Evolutionary conservation across 192 early-diverging fungal genomes (phyloP).

Genomic region (Coemansia nantahalensis): DNA sequence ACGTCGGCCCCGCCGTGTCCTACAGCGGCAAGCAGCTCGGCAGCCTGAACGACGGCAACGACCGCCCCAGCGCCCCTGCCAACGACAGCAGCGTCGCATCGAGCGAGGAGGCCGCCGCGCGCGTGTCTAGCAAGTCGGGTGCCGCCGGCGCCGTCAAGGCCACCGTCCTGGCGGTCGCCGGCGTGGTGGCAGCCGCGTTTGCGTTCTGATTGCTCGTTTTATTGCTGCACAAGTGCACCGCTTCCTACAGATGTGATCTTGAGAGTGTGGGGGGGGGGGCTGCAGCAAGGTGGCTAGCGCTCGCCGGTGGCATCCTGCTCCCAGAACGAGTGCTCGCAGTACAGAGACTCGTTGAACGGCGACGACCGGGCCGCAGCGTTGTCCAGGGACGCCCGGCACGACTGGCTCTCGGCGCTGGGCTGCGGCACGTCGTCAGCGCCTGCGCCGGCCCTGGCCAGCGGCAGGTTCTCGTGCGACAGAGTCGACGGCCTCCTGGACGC

Average conservation of each 20-base stretch:
- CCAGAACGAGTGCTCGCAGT: conserved; percentile 4
- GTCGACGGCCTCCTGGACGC: conserved; percentile 11
- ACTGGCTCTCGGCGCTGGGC: conserved; percentile 2
- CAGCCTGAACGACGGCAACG: conserved; percentile 49
- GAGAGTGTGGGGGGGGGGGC: too few species aligned
- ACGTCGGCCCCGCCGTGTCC: conserved; percentile 47
- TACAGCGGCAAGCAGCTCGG: conserved; percentile 50
- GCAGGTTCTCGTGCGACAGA: conserved; percentile 6
- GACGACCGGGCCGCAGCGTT: neutral
- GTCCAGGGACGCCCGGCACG: conserved; percentile 12
- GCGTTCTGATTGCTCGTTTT: neutral
- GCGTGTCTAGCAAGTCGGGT: neutral
- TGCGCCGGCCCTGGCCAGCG: conserved; percentile 14
- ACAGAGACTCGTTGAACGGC: conserved; percentile 5
- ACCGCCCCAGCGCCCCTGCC: conserved; percentile 15
- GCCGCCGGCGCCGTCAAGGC: neutral
- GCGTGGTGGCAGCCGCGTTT: conserved; percentile 1
- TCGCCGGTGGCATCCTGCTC: conserved; percentile 2
- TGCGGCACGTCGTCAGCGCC: conserved; percentile 4
- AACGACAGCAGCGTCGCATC: neutral
- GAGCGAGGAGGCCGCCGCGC: neutral
- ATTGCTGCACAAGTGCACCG: too few species aligned
- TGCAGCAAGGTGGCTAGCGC: too few species aligned
- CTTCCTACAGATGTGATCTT: neutral
- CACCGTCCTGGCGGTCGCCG: conserved; percentile 1